These are phyloP conservation scores for Veloporphyrellus conicus DNA, from an alignment of 1,284 basidiomycete species.

Conservation along the genomic window DNA sequence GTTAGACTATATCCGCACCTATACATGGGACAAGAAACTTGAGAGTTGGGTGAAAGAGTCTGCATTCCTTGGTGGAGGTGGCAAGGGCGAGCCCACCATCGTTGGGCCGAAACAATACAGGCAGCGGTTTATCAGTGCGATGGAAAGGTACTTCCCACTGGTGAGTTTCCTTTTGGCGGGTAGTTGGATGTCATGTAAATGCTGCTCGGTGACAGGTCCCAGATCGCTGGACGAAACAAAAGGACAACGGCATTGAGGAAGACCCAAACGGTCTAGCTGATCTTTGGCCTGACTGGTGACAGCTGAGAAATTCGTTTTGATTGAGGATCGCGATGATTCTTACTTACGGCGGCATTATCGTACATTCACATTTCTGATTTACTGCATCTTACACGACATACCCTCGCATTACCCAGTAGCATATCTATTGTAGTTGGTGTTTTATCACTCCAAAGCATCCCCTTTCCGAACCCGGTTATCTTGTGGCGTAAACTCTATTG, in stretches of 20 bases:
- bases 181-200: slow-evolving; percentile 6
- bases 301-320: neutral
- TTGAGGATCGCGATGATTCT: neutral
- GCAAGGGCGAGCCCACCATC: slow-evolving; percentile 87
- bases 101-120: slow-evolving; percentile 85
- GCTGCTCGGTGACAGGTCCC: slow-evolving; percentile 51
- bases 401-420: slow-evolving; percentile 17
- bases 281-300: slow-evolving; percentile 52
- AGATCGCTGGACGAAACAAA: slow-evolving; percentile 84
- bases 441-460: neutral
- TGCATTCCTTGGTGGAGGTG: slow-evolving; percentile 76
- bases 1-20: slow-evolving; percentile 87
- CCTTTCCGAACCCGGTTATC: neutral
- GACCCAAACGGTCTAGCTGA: slow-evolving; percentile 54
- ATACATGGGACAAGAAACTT: slow-evolving; percentile 97
- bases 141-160: slow-evolving; percentile 88
- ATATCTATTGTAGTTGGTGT: slow-evolving; percentile 16
- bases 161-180: slow-evolving; percentile 40
- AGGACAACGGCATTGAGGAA: slow-evolving; percentile 69
- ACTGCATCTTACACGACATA: slow-evolving; percentile 21
- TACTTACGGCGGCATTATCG: neutral
- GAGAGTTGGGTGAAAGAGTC: slow-evolving; percentile 98
- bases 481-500: too few species aligned
- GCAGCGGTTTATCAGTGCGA: slow-evolving; percentile 83
- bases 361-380: slow-evolving; percentile 9